Conservation (phyloP, 192 early-diverging fungal species). For the Rhizophagus clarus region DNA sequence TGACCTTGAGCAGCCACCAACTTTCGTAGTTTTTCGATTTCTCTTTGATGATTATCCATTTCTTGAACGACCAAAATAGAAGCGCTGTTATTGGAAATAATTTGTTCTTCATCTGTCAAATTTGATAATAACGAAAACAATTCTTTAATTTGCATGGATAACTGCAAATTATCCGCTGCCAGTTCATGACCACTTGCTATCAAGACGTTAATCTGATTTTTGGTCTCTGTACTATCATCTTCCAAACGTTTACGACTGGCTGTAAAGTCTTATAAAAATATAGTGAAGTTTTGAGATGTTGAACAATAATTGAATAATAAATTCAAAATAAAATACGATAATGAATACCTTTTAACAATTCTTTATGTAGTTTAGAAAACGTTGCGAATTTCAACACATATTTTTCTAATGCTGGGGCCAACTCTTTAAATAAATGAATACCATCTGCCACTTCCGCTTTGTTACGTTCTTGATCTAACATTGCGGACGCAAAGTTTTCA, state of each 20-base stretch:
- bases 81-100: neutral
- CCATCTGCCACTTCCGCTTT: neutral
- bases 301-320: neutral
- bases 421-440: neutral
- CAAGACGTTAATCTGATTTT: neutral
- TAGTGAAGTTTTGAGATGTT: neutral
- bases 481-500: neutral
- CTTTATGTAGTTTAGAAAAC: neutral
- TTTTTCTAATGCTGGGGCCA: slow-evolving; percentile 3
- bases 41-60: slow-evolving; percentile 3
- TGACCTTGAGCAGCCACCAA: slow-evolving; percentile 1
- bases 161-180: slow-evolving; percentile 11
- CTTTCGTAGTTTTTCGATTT: slow-evolving; percentile 14
- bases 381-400: neutral
- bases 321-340: neutral
- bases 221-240: neutral
- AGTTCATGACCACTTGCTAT: slow-evolving; percentile 8
- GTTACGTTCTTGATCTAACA: neutral
- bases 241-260: neutral
- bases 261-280: slow-evolving; percentile 3
- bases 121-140: neutral
- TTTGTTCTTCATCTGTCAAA: neutral
- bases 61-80: neutral
- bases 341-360: slow-evolving; percentile 6
- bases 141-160: slow-evolving; percentile 12